These are phyloP conservation scores for Monoraphidium neglectum DNA, from an alignment of 139 green algal genomes.

Conservation along the genomic window DNA sequence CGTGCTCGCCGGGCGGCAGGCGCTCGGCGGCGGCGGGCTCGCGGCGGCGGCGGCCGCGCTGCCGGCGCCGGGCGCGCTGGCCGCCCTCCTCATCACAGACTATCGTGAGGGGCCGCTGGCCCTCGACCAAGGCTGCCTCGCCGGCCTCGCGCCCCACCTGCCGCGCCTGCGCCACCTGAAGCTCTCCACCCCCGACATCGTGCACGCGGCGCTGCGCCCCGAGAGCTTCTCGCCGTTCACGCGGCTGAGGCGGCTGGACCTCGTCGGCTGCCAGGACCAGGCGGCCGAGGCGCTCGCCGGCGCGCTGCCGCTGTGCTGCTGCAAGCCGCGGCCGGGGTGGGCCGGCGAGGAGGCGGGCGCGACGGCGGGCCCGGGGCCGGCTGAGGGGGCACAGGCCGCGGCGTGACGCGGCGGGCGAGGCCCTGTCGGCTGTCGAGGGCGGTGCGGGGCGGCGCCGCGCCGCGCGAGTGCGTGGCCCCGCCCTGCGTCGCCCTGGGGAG, in stretches of 20 bases:
- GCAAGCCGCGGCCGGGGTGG: constrained; percentile 19
- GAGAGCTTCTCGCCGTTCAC: constrained; percentile 14
- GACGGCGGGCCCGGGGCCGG: neutral
- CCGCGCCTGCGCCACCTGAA: constrained; percentile 19
- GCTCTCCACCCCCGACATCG: constrained; percentile 27
- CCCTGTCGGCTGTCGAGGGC: neutral
- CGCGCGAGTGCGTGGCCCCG: neutral
- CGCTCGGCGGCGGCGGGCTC: constrained; percentile 9
- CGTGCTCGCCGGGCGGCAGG: constrained; percentile 27
- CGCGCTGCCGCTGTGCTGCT: constrained; percentile 31
- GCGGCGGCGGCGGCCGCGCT: neutral
- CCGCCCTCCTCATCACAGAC: constrained; percentile 16
- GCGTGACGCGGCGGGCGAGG: too few species aligned
- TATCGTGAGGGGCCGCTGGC: constrained; percentile 24
- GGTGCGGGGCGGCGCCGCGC: neutral
- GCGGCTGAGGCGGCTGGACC: constrained; percentile 25
- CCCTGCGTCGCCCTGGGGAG: neutral
- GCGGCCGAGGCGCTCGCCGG: constrained; percentile 15
- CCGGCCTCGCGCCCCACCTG: constrained; percentile 7
- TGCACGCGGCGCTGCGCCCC: constrained; percentile 28
- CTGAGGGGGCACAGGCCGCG: constrained; percentile 3
- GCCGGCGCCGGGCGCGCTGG: neutral
- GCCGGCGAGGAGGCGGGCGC: neutral
- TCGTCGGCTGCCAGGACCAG: constrained; percentile 36
- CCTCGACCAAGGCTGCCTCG: constrained; percentile 15